These are phyloP conservation scores for Dorcoceras hygrometricum DNA, from an alignment of 257 asterid species.

Conservation along the genomic window DNA sequence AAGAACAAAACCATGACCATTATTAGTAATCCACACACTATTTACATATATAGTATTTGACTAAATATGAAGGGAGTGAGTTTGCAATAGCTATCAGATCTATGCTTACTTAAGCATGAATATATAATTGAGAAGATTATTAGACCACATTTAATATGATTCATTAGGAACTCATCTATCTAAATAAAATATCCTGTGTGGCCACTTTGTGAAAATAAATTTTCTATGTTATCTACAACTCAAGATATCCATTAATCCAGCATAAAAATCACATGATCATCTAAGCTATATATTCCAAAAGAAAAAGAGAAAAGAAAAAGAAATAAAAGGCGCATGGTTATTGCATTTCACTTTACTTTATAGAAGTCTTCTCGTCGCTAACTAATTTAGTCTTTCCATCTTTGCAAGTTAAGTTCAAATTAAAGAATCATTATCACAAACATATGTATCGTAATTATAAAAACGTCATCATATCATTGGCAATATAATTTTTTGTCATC, in stretches of 20 bases:
- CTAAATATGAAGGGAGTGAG: too few species aligned
- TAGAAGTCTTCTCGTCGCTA: slow-evolving; percentile 1
- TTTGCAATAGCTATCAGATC: slow-evolving; percentile 27
- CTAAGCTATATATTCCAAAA: slow-evolving; percentile 34
- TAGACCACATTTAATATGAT: slow-evolving; percentile 13
- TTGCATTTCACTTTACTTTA: slow-evolving; percentile 20
- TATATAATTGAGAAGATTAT: slow-evolving; percentile 24
- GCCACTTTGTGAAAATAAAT: too few species aligned
- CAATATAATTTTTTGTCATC: too few species aligned
- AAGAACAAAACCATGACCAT: too few species aligned
- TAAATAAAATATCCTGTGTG: neutral
- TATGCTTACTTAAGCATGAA: slow-evolving; percentile 11
- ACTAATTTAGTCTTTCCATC: slow-evolving; percentile 46
- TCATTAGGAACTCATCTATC: slow-evolving; percentile 5
- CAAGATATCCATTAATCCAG: slow-evolving; percentile 36
- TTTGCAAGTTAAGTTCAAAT: slow-evolving; percentile 61
- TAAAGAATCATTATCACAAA: slow-evolving; percentile 34
- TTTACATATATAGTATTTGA: too few species aligned
- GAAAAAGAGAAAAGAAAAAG: slow-evolving; percentile 9
- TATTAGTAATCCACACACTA: too few species aligned
- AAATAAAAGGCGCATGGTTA: slow-evolving; percentile 20
- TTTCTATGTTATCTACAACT: slow-evolving; percentile 40
- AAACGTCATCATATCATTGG: too few species aligned
- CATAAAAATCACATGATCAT: slow-evolving; percentile 71
- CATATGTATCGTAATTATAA: too few species aligned